Conservation (phyloP, 2,329 filamentous ascomycete genomes). For the Cladosporium austrohemisphaericum region DNA sequence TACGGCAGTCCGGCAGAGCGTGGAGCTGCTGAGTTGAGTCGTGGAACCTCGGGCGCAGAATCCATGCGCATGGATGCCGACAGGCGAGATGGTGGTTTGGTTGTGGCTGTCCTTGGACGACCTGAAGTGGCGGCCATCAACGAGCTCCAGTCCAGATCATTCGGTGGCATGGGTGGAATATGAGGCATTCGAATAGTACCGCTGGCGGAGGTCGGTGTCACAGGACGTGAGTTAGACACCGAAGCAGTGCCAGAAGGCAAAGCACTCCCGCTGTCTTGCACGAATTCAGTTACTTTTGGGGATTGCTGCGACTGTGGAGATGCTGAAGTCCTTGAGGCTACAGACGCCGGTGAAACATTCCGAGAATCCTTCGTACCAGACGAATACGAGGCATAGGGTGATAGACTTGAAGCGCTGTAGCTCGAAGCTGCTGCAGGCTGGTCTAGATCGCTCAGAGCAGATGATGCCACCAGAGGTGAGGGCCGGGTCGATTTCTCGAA, state of each 20-base stretch:
- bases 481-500: slow-evolving; percentile 27
- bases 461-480: slow-evolving; percentile 25
- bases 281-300: slow-evolving; percentile 21
- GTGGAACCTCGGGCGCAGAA: slow-evolving; percentile 14
- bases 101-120: background rate
- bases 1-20: slow-evolving; percentile 18
- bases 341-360: slow-evolving; percentile 26
- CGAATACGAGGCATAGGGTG: background rate
- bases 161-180: slow-evolving; percentile 26
- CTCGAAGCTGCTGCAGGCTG: background rate
- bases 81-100: slow-evolving; percentile 10
- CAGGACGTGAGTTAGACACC: slow-evolving; percentile 24
- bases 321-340: slow-evolving; percentile 14
- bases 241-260: slow-evolving; percentile 22
- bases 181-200: slow-evolving; percentile 19
- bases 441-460: slow-evolving; percentile 4
- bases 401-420: background rate
- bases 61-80: slow-evolving; percentile 14
- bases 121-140: slow-evolving; percentile 14
- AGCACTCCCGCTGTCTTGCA: slow-evolving; percentile 17
- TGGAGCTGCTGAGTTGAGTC: background rate
- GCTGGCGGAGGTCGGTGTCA: slow-evolving; percentile 24
- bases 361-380: slow-evolving; percentile 18
- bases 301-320: slow-evolving; percentile 19
- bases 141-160: slow-evolving; percentile 31